These are phyloP conservation scores for Coemansia sp. DNA, from an alignment of 192 early-diverging fungal genomes.

Conservation along the genomic window DNA sequence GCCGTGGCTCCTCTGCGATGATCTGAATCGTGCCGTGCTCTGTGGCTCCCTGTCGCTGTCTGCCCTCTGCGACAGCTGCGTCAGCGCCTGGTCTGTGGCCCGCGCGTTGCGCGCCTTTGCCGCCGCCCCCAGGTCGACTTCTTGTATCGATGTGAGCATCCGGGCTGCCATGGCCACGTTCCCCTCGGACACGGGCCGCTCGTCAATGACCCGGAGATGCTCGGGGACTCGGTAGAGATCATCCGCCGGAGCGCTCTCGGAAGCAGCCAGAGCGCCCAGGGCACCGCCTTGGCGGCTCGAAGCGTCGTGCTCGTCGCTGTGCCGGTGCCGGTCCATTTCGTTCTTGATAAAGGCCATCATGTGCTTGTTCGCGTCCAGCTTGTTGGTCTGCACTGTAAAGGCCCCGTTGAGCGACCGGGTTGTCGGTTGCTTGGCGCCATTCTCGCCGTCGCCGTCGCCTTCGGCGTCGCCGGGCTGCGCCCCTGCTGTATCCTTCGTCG, in stretches of 20 bases:
- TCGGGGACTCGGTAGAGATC: conserved; percentile 65
- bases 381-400: conserved; percentile 70
- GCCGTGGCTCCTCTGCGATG: background rate
- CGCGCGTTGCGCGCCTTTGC: conserved; percentile 64
- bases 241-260: too few relatives aligned
- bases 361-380: conserved; percentile 72
- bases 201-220: conserved; percentile 52
- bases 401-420: conserved; percentile 52
- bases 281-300: too few relatives aligned
- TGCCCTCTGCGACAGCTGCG: background rate
- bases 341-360: conserved; percentile 84
- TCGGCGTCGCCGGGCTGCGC: conserved; percentile 1
- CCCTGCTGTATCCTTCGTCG: background rate
- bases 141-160: conserved; percentile 89
- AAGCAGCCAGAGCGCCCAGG: too few relatives aligned
- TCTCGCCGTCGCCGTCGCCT: background rate
- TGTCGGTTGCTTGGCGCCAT: conserved; percentile 1
- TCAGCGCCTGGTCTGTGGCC: conserved; percentile 59
- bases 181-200: conserved; percentile 70
- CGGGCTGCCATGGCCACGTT: conserved; percentile 78
- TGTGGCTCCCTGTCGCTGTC: too few relatives aligned
- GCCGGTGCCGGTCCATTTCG: conserved; percentile 49
- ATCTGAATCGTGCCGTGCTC: background rate
- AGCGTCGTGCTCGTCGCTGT: too few relatives aligned
- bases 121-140: conserved; percentile 82